Conservation (phyloP, 176 grass and related monocot species). For the Phoenix roebelenii region DNA sequence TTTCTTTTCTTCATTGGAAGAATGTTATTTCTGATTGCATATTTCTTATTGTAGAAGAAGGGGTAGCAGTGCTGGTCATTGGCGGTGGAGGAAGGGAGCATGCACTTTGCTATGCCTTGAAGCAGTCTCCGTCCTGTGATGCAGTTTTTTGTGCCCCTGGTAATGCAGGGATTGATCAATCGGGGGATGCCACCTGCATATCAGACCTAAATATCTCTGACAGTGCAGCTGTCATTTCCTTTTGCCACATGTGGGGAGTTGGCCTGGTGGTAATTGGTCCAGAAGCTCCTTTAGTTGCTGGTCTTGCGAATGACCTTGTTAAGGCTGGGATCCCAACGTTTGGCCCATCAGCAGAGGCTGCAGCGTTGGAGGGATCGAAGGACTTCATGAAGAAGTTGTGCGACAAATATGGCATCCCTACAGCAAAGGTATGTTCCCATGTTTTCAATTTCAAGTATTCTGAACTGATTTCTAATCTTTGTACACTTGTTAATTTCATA, state of each 20-base stretch:
- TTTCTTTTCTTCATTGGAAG: too few species aligned
- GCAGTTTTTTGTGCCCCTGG: slow-evolving; percentile 67
- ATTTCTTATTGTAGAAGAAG: slow-evolving; percentile 26
- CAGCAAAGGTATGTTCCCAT: slow-evolving; percentile 45
- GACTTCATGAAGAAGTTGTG: slow-evolving; percentile 93
- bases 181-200: slow-evolving; percentile 48
- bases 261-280: slow-evolving; percentile 78
- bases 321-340: slow-evolving; percentile 56
- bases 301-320: slow-evolving; percentile 57
- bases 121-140: slow-evolving; percentile 53
- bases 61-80: slow-evolving; percentile 57
- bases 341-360: slow-evolving; percentile 64
- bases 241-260: slow-evolving; percentile 47
- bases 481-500: too few species aligned
- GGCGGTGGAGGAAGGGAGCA: slow-evolving; percentile 83
- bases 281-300: slow-evolving; percentile 65
- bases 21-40: too few species aligned
- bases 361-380: slow-evolving; percentile 78
- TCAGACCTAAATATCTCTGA: slow-evolving; percentile 44
- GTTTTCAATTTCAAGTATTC: neutral
- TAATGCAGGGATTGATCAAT: slow-evolving; percentile 65
- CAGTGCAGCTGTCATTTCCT: slow-evolving; percentile 39
- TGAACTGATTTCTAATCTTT: too few species aligned
- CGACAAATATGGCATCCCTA: slow-evolving; percentile 69
- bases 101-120: slow-evolving; percentile 70